phyloP scores from a whole-genome alignment of 768 basidiomycete genomes.

The Dentipellis fragilis region DNA sequence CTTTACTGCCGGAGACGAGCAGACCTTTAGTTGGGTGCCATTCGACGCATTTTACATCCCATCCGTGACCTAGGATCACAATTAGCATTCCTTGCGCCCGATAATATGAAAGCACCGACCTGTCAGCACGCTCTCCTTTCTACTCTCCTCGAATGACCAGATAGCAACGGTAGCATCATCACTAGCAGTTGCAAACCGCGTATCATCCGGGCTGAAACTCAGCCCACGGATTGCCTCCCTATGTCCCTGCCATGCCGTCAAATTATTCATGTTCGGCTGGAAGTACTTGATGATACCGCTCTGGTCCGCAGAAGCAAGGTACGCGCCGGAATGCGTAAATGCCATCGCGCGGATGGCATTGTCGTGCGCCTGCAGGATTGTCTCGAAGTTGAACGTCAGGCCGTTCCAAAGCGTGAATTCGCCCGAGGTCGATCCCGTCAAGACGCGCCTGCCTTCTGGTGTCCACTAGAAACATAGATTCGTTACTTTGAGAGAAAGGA shows the following conservation, averaged over 20 bases:
- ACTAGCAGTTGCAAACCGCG: constrained; percentile 86
- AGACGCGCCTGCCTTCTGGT: constrained; percentile 84
- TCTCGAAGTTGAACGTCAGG: constrained; percentile 98
- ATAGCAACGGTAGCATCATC: constrained; percentile 93
- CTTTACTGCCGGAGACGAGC: constrained; percentile 91
- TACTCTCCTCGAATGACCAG: constrained; percentile 89
- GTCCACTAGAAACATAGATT: constrained; percentile 65
- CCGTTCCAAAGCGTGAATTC: constrained; percentile 99
- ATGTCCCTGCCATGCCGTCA: constrained; percentile 92
- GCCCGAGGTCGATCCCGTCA: constrained; percentile 93
- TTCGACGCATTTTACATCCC: constrained; percentile 97
- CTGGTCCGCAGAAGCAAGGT: constrained; percentile 89
- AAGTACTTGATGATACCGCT: constrained; percentile 96
- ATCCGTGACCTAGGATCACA: constrained; percentile 73
- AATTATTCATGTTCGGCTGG: constrained; percentile 97
- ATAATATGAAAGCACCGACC: constrained; percentile 30
- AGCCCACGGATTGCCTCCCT: constrained; percentile 90
- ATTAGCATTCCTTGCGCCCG: neutral
- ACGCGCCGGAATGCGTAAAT: constrained; percentile 91
- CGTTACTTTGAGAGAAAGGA: neutral
- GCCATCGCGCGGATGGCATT: constrained; percentile 82
- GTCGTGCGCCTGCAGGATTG: constrained; percentile 98
- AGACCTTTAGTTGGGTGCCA: constrained; percentile 98
- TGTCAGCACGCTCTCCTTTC: constrained; percentile 80
- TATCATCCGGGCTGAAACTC: constrained; percentile 88